Conservation (phyloP, 495 filamentous ascomycete genomes). For the Haplographium delicatum region DNA sequence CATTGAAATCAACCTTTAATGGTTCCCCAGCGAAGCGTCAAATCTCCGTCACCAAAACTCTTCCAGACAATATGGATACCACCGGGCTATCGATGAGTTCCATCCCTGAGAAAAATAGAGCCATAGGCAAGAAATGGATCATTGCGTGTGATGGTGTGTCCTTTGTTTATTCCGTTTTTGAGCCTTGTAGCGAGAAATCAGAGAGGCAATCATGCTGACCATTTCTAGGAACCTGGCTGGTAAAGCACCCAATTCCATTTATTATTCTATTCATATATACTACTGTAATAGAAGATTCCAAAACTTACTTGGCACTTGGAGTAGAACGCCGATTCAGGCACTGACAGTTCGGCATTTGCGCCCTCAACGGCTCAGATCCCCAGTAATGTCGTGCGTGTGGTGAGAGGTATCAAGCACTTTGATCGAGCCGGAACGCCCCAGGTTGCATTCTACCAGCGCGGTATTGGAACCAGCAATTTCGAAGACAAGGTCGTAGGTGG, state of each 20-base stretch:
- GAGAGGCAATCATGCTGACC: not conserved
- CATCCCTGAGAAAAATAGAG: too few relatives aligned
- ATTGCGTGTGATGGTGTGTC: constrained; percentile 24
- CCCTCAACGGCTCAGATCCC: constrained; percentile 32
- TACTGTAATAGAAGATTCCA: too few relatives aligned
- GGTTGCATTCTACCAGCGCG: constrained; percentile 47
- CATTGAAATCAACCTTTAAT: too few relatives aligned
- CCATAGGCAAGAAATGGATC: constrained; percentile 16
- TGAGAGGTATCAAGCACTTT: constrained; percentile 32
- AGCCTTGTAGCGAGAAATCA: too few relatives aligned
- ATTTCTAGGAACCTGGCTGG: constrained; percentile 13
- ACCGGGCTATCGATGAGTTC: too few relatives aligned
- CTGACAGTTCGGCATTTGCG: not conserved
- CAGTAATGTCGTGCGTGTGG: constrained; percentile 47
- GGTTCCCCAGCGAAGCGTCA: too few relatives aligned
- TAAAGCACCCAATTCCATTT: not conserved
- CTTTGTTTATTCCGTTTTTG: not conserved
- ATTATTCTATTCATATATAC: too few relatives aligned
- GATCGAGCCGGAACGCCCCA: constrained; percentile 32
- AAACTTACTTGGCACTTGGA: too few relatives aligned
- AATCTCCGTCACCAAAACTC: not conserved
- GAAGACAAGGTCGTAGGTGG: constrained; percentile 38
- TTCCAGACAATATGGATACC: too few relatives aligned
- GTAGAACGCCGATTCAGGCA: constrained; percentile 17
- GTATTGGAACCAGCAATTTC: constrained; percentile 42